A percentile compares a stretch with the other conserved stretches of the same genome.
Evolutionary conservation across 176 grass and related monocot species (phyloP).

Genomic region (Triticum urartu): DNA sequence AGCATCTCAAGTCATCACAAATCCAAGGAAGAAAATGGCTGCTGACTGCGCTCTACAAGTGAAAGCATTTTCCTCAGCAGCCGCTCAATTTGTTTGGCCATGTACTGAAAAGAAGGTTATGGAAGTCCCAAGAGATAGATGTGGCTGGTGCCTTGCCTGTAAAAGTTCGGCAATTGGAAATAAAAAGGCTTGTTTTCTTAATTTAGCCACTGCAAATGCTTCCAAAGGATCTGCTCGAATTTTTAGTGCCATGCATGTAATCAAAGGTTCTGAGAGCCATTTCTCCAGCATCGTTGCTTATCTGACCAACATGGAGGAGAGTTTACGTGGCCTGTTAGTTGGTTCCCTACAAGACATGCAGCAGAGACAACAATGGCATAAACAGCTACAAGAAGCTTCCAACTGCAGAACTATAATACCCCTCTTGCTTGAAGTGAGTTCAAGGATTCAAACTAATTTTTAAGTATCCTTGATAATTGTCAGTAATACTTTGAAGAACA

Average conservation of each 20-base stretch:
- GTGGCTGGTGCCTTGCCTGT: constrained; percentile 96
- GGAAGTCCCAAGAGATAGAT: constrained; percentile 93
- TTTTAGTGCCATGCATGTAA: constrained; percentile 48
- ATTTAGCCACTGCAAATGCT: constrained; percentile 70
- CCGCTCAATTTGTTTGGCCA: constrained; percentile 83
- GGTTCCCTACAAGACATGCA: constrained; percentile 61
- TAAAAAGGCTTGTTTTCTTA: constrained; percentile 91
- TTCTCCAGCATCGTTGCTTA: constrained; percentile 65
- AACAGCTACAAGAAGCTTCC: constrained; percentile 63
- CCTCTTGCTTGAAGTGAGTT: constrained; percentile 95
- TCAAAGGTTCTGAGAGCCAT: constrained; percentile 68
- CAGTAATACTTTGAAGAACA: constrained; percentile 15
- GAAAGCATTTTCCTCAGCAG: constrained; percentile 88
- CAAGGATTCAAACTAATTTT: not conserved
- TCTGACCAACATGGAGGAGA: constrained; percentile 92
- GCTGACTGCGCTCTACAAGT: constrained; percentile 62
- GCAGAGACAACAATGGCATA: constrained; percentile 62
- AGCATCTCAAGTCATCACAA: constrained; percentile 51
- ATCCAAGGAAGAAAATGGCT: constrained; percentile 55
- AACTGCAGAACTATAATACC: constrained; percentile 69
- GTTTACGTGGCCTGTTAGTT: constrained; percentile 70
- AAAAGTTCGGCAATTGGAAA: constrained; percentile 63
- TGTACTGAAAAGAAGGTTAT: constrained; percentile 73
- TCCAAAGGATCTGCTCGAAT: constrained; percentile 68
- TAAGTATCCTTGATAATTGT: constrained; percentile 29